Evolutionary conservation across 441 rosid species (phyloP), one percentile per base, ranked within the genome.

Genomic region (Erysimum cheiri): DNA sequence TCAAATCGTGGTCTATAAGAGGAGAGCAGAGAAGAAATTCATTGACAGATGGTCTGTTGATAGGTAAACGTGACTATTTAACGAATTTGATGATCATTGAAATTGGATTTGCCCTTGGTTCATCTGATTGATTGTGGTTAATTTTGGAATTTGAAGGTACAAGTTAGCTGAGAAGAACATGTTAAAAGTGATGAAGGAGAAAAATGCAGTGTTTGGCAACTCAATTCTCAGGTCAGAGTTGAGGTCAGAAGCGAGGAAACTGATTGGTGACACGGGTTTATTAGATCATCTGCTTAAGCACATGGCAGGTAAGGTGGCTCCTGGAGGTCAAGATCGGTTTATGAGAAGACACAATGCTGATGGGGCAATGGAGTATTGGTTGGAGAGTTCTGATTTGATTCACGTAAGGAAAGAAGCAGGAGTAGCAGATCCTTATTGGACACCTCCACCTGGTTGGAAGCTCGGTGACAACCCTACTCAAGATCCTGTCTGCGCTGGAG

Each of bases 341-440:
- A 84, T 84, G 79, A 82, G 99, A 81, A 67, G 89, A 67, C 99
- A 96, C 76, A 96, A 93, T 67, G 87, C 97, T 6, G 93, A 93
- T 52, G 99, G 98, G 0, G 97, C 96, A 29, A 91, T 96, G 98
- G 98, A 93, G 84, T 93, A 93, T 70, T 96, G 97, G 97, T 60
- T 93, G 67, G 98, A 96, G 85, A 84, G 83, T 39, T 88, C 96
- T 59, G 83, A 91, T 70, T 77, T 96, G 79, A 74, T 82, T 64
- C 77, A 84, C 29, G 36, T 93, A 32, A 88, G 99, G 80, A 87
- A 78, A 77, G 83, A 86, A 47, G 98, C 92, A 32, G 98, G 98
- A 14, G 88, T 96, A 15, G 78, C 86, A 57, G 99, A 96, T 78
- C 95, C 97, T 77, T 93, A 89, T 70, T 93, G 99, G 99, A 89